Evolutionary conservation across 2,329 filamentous ascomycete species (phyloP), one percentile per base, ranked within the genome.

Genomic region (Paecilomyces sp.): DNA sequence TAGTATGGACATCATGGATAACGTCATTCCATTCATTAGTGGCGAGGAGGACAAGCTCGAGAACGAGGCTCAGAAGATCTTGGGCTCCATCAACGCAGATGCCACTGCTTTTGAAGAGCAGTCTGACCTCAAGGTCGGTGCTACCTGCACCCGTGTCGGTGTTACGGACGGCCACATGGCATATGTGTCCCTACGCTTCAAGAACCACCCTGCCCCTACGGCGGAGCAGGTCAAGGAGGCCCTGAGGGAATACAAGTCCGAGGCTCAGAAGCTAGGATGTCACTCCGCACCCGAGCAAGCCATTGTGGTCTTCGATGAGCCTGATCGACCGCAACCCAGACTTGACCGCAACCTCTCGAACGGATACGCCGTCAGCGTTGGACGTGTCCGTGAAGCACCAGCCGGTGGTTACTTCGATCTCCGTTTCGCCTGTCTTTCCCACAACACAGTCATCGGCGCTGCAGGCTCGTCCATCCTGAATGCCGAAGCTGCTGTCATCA

Each of bases 41-140:
- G 92, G 92, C 60, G 94, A 97, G 78, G 94, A 97, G 76, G 92
- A 96, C 76, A 97, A 97, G 81, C 85, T 97, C 31, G 91, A 96
- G 80, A 90, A 89, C 2, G 94, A 97, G 77, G 92, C 94, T 1
- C 89, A 90, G 69, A 97, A 97, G 84, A 97, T 97, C 68, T 83
- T 97, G 2, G 93, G 94, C 57, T 75, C 75, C 34, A 79, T 97
- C 68, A 91, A 91, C 69, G 76, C 77, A 50, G 86, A 89, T 18
- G 81, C 84, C 18, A 92, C 89, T 5, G 88, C 86, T 12, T 92
- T 97, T 67, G 79, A 86, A 57, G 88, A 94, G 72, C 91, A 95
- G 76, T 77, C 80, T 13, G 80, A 82, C 54, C 85, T 97, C 61
- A 85, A 85, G 65, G 87, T 97, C 59, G 91, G 88, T 3, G 93